A percentile compares a stretch with the other conserved stretches of the same genome.
phyloP scores from a whole-genome alignment of 202 grass and related monocot species.

The Eragrostis tef region DNA sequence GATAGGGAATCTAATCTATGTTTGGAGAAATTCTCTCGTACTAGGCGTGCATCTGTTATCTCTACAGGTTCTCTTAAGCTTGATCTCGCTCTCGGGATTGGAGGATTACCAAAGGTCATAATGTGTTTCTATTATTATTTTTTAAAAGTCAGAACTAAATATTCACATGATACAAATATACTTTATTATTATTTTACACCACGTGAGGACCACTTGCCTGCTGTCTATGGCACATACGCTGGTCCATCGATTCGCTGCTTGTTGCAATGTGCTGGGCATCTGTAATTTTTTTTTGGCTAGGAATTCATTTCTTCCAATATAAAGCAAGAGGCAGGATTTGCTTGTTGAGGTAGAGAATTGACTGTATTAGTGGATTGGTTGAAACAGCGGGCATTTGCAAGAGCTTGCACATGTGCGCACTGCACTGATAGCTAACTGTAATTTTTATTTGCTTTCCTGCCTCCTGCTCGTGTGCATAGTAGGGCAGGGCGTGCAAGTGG shows the following conservation, averaged over 20 bases:
- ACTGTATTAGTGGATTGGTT: neutral
- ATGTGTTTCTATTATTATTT: conserved; percentile 26
- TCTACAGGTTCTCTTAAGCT: conserved; percentile 91
- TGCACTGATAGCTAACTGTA: neutral
- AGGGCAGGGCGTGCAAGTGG: neutral
- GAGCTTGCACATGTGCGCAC: neutral
- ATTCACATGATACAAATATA: conserved; percentile 1
- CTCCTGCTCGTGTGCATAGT: neutral
- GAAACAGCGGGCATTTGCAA: neutral
- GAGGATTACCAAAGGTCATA: conserved; percentile 88
- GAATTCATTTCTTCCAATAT: too few relatives aligned
- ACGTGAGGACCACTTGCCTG: neutral
- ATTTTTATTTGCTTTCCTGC: neutral
- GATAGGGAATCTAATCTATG: conserved; percentile 83
- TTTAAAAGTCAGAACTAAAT: conserved; percentile 10
- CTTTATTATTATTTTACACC: neutral
- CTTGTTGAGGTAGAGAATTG: too few relatives aligned
- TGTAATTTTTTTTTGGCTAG: too few relatives aligned
- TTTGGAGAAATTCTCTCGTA: conserved; percentile 65
- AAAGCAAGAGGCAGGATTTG: too few relatives aligned
- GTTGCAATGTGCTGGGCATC: too few relatives aligned
- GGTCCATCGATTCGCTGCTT: too few relatives aligned
- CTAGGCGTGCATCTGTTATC: conserved; percentile 61
- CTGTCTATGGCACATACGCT: neutral
- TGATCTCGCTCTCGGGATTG: conserved; percentile 81